Base-by-base conservation (phyloP, 257 asterid species). In the Paraleonurus japonicus region DNA sequence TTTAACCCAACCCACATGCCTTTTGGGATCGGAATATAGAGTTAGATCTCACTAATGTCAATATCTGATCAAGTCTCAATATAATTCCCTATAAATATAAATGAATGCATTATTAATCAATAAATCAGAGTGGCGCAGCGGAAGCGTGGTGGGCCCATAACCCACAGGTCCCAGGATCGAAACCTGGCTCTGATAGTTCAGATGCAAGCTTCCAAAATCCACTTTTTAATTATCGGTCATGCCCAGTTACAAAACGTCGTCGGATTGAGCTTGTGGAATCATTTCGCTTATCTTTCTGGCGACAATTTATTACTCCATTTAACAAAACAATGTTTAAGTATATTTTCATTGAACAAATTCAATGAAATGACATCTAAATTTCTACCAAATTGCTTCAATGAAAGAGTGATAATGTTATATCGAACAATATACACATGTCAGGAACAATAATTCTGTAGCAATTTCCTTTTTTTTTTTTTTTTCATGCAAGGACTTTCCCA, bases 121-220 rank as follows among this genome's bases (percentile, higher is more conserved):
- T 3, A 67, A 64, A 92, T 92, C 95, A 90, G 85, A 90, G 93
- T 92, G 97, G 98, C 92, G 98, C 96, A 90, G 96, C 95, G 95
- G 95, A 90, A 92, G 98, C 96, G 95, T 90, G 96, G 95, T 86
- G 92, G 96, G 97, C 97, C 97, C 88, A 92, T 90, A 92, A 92
- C 98, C 97, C 97, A 92, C 96, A 90, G 98, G 99, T 89, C 99
- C 95, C 92, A 91, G 96, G 98, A 94, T 91, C 92, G 97, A 94
- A 90, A 91, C 98, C 96, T 94, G 89, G 96, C 96, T 94, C 90
- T 89, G 97, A 90, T 94, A 93, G 6, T 43, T 43, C 6, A 43
- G 50, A 43, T 2, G 50, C 50, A 43, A 43, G 50, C 17, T 43
- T 41, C 6, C 50, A 43, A 43, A 12, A 2, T 12, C 48, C 3